phyloP scores from a whole-genome alignment of 148 eudicot genomes.

The Oxyria digyna region DNA sequence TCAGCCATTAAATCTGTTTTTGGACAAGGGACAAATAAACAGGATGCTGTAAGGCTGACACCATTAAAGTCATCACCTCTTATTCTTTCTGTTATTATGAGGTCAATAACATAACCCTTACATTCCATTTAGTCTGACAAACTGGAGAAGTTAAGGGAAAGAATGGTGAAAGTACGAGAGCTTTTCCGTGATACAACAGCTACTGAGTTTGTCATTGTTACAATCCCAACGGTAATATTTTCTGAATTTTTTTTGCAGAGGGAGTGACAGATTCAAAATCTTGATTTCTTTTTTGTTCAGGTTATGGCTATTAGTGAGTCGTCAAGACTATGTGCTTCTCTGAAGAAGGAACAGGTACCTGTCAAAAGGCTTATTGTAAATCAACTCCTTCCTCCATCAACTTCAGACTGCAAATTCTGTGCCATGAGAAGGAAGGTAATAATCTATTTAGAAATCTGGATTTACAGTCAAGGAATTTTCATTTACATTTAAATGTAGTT shows the following conservation, averaged over 20 bases:
- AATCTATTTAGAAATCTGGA: neutral
- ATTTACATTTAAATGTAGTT: neutral
- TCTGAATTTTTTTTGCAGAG: neutral
- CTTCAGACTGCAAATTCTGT: constrained; percentile 95
- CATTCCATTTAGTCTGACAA: constrained; percentile 44
- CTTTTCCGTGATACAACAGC: constrained; percentile 80
- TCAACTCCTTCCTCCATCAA: constrained; percentile 89
- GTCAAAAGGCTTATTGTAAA: constrained; percentile 86
- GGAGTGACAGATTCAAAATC: neutral
- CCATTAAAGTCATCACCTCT: neutral
- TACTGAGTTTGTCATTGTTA: constrained; percentile 94
- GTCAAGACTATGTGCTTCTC: constrained; percentile 73
- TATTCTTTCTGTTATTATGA: neutral
- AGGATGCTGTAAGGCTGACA: constrained; percentile 50
- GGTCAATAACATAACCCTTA: neutral
- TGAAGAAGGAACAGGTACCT: constrained; percentile 85
- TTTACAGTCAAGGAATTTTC: neutral
- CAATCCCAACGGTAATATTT: constrained; percentile 79
- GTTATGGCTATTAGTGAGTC: constrained; percentile 96
- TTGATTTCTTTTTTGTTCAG: constrained; percentile 19
- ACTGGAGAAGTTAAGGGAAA: constrained; percentile 68
- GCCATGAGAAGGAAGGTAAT: constrained; percentile 95
- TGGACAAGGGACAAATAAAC: constrained; percentile 48
- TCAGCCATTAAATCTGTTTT: constrained; percentile 95
- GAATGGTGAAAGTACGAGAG: constrained; percentile 92